These are phyloP conservation scores for Xylariomycetidae sp. DNA, from an alignment of 2,329 filamentous ascomycete species.

Conservation along the genomic window DNA sequence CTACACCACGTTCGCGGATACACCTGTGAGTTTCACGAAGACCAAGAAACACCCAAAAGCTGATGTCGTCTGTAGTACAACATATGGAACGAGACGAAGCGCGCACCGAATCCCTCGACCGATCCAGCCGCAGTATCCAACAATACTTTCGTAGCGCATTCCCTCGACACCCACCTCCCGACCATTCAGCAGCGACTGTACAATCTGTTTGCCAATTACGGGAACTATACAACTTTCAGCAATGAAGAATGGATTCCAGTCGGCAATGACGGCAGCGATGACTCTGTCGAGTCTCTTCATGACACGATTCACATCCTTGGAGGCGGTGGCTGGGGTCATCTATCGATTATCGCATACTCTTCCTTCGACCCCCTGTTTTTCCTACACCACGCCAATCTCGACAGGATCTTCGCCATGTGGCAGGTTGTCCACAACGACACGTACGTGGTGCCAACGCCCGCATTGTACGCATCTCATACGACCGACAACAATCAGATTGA, in stretches of 20 bases:
- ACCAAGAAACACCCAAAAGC: not conserved
- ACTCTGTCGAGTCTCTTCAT: conserved; percentile 61
- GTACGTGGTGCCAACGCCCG: conserved; percentile 55
- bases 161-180: conserved; percentile 45
- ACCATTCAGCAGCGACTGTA: conserved; percentile 59
- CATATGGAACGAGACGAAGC: conserved; percentile 53
- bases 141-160: conserved; percentile 48
- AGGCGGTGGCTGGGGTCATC: conserved; percentile 51
- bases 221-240: conserved; percentile 62
- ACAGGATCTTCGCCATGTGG: conserved; percentile 72
- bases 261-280: conserved; percentile 41
- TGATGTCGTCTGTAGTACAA: conserved; percentile 40
- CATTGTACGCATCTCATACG: conserved; percentile 55
- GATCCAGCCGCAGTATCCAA: conserved; percentile 45
- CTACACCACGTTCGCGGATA: conserved; percentile 49
- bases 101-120: conserved; percentile 41
- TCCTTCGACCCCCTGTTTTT: conserved; percentile 77
- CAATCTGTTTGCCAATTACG: conserved; percentile 61
- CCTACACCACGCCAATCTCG: conserved; percentile 70
- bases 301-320: conserved; percentile 55
- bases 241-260: conserved; percentile 57
- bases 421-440: conserved; percentile 64
- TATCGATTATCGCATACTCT: conserved; percentile 64
- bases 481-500: conserved; percentile 47
- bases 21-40: conserved; percentile 45